phyloP scores from a whole-genome alignment of 768 basidiomycete genomes.

The Lentinula edodes region DNA sequence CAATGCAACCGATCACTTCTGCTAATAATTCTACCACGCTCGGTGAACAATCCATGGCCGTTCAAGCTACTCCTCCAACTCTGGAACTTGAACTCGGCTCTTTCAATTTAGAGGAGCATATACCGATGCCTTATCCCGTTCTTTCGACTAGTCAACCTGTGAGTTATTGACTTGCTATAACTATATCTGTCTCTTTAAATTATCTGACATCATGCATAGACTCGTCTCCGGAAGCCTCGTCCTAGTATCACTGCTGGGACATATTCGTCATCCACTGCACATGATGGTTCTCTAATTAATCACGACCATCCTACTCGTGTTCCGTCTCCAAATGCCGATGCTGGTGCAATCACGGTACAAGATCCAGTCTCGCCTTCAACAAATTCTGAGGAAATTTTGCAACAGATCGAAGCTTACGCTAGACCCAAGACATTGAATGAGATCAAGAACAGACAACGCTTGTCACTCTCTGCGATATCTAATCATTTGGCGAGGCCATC shows the following conservation, averaged over 20 bases:
- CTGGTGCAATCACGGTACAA: constrained; percentile 11
- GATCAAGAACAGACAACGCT: constrained; percentile 30
- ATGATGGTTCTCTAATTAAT: background rate
- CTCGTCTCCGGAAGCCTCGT: constrained; percentile 10
- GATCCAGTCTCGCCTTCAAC: constrained; percentile 7
- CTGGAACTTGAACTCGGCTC: background rate
- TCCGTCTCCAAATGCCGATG: background rate
- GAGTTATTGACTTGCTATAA: background rate
- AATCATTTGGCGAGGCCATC: background rate
- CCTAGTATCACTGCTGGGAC: constrained; percentile 16
- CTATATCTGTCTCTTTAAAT: background rate
- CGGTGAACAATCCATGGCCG: background rate
- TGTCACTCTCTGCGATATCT: constrained; percentile 27
- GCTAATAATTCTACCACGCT: background rate
- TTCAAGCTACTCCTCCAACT: background rate
- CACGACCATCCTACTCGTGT: background rate
- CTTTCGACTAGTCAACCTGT: background rate
- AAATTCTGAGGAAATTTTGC: background rate
- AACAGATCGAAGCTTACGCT: background rate
- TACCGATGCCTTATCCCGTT: background rate
- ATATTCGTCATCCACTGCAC: constrained; percentile 1
- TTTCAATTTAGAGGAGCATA: background rate
- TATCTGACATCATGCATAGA: constrained; percentile 1
- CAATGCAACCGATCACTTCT: background rate
- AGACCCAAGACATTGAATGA: constrained; percentile 20